Percentiles rank a stretch among this genome's conserved stretches.
phyloP scores from a whole-genome alignment of 371 early-diverging fungal genomes.

The Apophysomyces elegans region DNA sequence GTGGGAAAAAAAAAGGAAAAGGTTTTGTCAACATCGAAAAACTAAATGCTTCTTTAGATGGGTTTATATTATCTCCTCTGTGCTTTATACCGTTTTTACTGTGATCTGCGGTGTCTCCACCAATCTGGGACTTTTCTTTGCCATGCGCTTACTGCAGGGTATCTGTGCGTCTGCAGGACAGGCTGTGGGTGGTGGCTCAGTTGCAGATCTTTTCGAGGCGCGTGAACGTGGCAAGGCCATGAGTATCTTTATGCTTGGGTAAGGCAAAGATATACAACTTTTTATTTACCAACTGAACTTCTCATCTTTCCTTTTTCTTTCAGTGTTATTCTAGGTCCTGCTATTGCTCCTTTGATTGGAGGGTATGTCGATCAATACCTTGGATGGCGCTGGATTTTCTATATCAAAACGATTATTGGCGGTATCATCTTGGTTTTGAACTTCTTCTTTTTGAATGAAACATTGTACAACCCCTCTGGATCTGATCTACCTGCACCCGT shows the following conservation, averaged over 20 bases:
- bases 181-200: constrained; percentile 49
- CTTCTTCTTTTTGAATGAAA: constrained; percentile 58
- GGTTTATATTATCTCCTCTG: constrained; percentile 28
- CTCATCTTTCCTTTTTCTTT: not conserved
- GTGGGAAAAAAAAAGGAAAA: not conserved
- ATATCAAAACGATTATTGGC: constrained; percentile 55
- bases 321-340: constrained; percentile 58
- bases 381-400: constrained; percentile 66
- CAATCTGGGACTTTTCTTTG: constrained; percentile 38
- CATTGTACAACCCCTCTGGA: constrained; percentile 33
- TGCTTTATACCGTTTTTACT: constrained; percentile 35
- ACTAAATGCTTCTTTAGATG: constrained; percentile 21
- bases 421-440: constrained; percentile 44
- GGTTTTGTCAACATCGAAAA: no score
- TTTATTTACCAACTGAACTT: no score
- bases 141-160: constrained; percentile 43
- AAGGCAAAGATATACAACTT: not conserved
- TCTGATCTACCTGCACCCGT: constrained; percentile 6
- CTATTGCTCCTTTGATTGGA: constrained; percentile 58
- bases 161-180: constrained; percentile 40
- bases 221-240: constrained; percentile 48
- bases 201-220: constrained; percentile 41
- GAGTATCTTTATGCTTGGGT: constrained; percentile 44
- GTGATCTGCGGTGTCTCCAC: constrained; percentile 40
- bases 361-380: constrained; percentile 56